phyloP scores from a whole-genome alignment of 257 asterid genomes.

The Ballota nigra region DNA sequence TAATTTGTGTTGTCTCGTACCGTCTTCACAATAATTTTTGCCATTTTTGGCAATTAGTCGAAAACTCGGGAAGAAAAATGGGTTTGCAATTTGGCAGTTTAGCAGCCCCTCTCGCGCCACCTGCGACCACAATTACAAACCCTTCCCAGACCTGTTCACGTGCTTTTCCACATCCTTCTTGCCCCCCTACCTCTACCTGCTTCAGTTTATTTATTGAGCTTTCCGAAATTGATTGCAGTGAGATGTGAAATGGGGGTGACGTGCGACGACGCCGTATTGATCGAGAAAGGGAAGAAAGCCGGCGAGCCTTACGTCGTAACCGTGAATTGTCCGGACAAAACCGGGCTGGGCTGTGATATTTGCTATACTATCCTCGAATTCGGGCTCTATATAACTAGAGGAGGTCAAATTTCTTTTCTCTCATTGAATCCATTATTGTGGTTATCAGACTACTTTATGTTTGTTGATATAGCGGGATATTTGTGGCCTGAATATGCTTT shows the following conservation, averaged over 20 bases:
- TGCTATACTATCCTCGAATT: slow-evolving; percentile 62
- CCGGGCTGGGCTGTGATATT: slow-evolving; percentile 74
- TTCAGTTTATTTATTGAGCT: too few species aligned
- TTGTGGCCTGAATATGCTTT: background rate
- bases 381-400: slow-evolving; percentile 62
- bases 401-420: slow-evolving; percentile 40
- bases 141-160: too few species aligned
- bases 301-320: slow-evolving; percentile 68
- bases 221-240: background rate
- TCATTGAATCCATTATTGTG: background rate
- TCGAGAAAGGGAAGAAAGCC: slow-evolving; percentile 58
- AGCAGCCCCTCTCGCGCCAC: too few species aligned
- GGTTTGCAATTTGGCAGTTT: too few species aligned
- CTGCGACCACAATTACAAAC: too few species aligned
- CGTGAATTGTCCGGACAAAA: slow-evolving; percentile 57
- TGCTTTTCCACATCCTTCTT: too few species aligned
- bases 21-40: too few species aligned
- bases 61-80: too few species aligned
- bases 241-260: slow-evolving; percentile 39
- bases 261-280: slow-evolving; percentile 59
- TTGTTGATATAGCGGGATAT: background rate
- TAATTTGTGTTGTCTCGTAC: too few species aligned
- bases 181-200: too few species aligned
- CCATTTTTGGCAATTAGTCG: too few species aligned
- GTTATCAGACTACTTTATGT: background rate